phyloP scores from a whole-genome alignment of 148 eudicot genomes.

The Fagopyrum homotropicum region DNA sequence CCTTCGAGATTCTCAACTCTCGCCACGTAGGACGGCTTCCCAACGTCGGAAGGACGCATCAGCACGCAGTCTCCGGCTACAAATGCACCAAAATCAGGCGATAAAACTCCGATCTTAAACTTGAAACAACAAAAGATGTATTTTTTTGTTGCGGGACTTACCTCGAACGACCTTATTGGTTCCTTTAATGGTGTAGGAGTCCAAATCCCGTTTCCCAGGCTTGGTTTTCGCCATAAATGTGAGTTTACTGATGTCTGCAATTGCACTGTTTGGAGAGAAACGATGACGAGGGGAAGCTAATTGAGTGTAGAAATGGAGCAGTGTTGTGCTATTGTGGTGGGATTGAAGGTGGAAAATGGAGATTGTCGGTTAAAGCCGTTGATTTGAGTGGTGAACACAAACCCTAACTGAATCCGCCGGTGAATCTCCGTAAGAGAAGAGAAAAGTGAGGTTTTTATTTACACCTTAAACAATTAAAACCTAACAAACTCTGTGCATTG shows the following conservation, averaged over 20 bases:
- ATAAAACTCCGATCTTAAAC: not conserved
- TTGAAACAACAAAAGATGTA: not conserved
- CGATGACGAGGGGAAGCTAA: not conserved
- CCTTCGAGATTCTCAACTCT: conserved; percentile 41
- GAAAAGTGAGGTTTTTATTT: not conserved
- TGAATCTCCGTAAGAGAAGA: not conserved
- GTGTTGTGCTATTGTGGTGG: not conserved
- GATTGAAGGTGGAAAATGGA: conserved; percentile 9
- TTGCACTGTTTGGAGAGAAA: not conserved
- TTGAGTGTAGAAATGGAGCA: not conserved
- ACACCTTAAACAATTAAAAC: no score
- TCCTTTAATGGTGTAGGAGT: conserved; percentile 59
- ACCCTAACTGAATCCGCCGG: conserved; percentile 24
- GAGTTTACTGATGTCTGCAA: not conserved
- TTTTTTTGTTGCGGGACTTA: conserved; percentile 11
- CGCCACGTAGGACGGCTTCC: conserved; percentile 42
- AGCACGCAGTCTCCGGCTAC: conserved; percentile 49
- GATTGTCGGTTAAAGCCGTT: conserved; percentile 15
- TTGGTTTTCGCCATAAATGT: conserved; percentile 56
- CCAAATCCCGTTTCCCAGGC: conserved; percentile 56
- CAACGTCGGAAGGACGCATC: conserved; percentile 45
- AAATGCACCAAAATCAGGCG: conserved; percentile 11
- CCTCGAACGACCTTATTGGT: conserved; percentile 71
- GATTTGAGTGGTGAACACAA: conserved; percentile 21
- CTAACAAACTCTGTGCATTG: no score